phyloP scores from a whole-genome alignment of 106 monocot species.

The Gastrodia elata region DNA sequence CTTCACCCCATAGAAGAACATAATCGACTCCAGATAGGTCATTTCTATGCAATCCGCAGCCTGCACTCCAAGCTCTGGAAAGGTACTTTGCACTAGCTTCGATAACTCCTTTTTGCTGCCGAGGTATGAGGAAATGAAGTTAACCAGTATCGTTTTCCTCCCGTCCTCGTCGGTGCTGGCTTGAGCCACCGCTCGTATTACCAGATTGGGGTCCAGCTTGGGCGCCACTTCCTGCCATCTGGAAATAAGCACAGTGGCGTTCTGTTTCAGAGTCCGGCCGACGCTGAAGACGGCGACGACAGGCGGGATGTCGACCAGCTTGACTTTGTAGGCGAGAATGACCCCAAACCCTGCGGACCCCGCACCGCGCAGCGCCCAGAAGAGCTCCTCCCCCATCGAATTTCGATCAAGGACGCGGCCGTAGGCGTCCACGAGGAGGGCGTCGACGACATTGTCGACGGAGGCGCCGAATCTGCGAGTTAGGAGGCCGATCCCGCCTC shows the following conservation, averaged over 20 bases:
- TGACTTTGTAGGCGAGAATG: slow-evolving; percentile 34
- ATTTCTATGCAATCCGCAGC: slow-evolving; percentile 15
- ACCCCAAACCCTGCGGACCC: slow-evolving; percentile 43
- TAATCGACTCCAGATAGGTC: slow-evolving; percentile 8
- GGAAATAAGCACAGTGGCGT: slow-evolving; percentile 14
- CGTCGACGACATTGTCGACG: slow-evolving; percentile 36
- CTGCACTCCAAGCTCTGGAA: slow-evolving; percentile 12
- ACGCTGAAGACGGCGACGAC: slow-evolving; percentile 31
- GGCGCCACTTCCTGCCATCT: slow-evolving; percentile 24
- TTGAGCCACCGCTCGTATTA: slow-evolving; percentile 3
- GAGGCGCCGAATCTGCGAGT: slow-evolving; percentile 24
- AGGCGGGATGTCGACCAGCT: slow-evolving; percentile 21
- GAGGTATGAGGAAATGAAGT: slow-evolving; percentile 6
- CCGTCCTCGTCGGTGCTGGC: background rate
- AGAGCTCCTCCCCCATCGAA: slow-evolving; percentile 54
- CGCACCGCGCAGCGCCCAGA: slow-evolving; percentile 56
- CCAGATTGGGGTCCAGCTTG: slow-evolving; percentile 16
- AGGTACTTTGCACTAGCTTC: background rate
- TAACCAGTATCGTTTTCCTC: background rate
- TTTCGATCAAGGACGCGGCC: slow-evolving; percentile 23
- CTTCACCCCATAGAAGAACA: background rate
- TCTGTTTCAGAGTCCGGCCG: slow-evolving; percentile 14
- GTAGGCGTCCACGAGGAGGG: slow-evolving; percentile 20
- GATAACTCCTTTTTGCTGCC: background rate
- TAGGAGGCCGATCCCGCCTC: slow-evolving; percentile 38